phyloP scores from a whole-genome alignment of 345 rosid species.

The Populus deltoides region DNA sequence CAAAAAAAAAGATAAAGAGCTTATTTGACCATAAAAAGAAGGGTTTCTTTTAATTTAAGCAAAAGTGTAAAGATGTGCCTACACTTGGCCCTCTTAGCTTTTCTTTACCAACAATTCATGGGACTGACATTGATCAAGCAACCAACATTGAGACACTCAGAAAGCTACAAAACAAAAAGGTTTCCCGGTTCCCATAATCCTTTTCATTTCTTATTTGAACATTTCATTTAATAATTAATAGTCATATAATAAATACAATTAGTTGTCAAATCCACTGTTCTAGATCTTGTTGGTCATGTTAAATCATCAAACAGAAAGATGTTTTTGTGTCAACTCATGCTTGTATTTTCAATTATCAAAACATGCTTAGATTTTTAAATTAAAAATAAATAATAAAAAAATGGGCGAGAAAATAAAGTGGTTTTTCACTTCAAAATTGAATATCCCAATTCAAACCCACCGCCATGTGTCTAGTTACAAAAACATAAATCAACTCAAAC shows the following conservation, averaged over 20 bases:
- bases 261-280: not conserved
- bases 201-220: not conserved
- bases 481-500: not conserved
- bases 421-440: not conserved
- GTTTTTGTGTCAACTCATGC: not conserved
- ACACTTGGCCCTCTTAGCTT: not conserved
- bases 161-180: slow-evolving; percentile 2
- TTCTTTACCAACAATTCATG: not conserved
- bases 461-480: not conserved
- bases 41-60: not conserved
- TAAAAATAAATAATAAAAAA: not conserved
- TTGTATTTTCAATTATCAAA: not conserved
- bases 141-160: not conserved
- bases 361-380: not conserved
- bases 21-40: not conserved
- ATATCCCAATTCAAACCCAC: not conserved
- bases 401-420: not conserved
- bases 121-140: not conserved
- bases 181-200: not conserved
- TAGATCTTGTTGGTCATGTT: not conserved
- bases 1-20: not conserved
- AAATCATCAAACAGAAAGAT: not conserved
- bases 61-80: not conserved
- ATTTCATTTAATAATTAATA: not conserved
- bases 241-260: not conserved